Base-by-base conservation (phyloP, 805 yeast species). In the Myxozyma mucilagina region DNA sequence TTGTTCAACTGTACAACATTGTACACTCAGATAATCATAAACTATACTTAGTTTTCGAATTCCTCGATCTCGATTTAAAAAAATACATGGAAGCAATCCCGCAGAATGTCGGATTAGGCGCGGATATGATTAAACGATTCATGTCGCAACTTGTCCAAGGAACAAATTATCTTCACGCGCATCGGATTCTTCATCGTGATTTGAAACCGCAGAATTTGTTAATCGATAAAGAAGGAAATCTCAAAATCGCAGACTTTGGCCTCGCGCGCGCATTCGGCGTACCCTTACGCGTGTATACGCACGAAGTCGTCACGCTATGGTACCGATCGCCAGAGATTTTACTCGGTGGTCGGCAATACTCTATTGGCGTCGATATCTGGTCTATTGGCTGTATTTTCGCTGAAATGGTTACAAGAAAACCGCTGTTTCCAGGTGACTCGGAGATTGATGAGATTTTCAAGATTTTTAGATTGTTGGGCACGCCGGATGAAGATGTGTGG, bases 321-420 rank as follows among this genome's bases (percentile, higher is more conserved):
- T 94, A 94, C 74, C 81, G 99, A 67, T 90, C 97, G 0, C 99
- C 99, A 3, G 99, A 94, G 76, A 90, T 94, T 59, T 78, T 94
- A 63, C 82, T 94, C 66, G 99, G 99, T 13, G 97, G 97, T 2
- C 89, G 96, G 68, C 97, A 94, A 71, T 94, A 94, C 75, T 90
- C 97, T 39, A 94, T 98, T 0, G 97, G 98, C 18, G 97, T 94
- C 55, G 99, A 94, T 74, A 91, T 94, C 88, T 94, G 99, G 99
- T 90, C 97, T 10, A 89, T 93, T 63, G 99, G 99, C 14, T 92
- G 97, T 73, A 94, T 94, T 51, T 89, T 94, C 74, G 99, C 97
- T 6, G 99, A 94, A 74, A 92, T 94, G 98, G 90, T 92, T 60
- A 90, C 91, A 69, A 85, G 99, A 58, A 90, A 90, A 73, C 97